phyloP scores from a whole-genome alignment of 2,329 filamentous ascomycete species.

The Cephalotrichum gorgonifer region DNA sequence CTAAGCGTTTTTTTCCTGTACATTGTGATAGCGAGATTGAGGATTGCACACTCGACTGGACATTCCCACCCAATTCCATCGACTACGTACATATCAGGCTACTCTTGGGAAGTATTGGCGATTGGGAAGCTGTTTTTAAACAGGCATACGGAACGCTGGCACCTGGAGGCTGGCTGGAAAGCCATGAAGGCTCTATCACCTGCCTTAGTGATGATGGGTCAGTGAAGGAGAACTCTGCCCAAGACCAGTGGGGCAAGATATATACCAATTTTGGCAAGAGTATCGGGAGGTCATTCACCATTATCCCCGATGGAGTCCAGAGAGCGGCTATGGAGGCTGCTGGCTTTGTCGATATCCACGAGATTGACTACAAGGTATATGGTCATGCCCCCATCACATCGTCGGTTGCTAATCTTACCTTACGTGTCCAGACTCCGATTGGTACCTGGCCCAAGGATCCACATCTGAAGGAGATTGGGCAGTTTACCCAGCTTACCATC shows the following conservation, averaged over 20 bases:
- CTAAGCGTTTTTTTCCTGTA: background rate
- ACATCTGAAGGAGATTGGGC: conserved; percentile 33
- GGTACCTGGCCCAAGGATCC: conserved; percentile 35
- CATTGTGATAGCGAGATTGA: conserved; percentile 43
- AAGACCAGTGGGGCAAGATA: conserved; percentile 22
- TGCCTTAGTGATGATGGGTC: conserved; percentile 14
- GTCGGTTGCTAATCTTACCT: conserved; percentile 10
- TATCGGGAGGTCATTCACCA: conserved; percentile 18
- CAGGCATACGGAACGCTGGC: conserved; percentile 37
- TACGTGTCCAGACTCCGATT: conserved; percentile 17
- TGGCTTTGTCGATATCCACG: conserved; percentile 28
- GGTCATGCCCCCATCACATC: too few species aligned
- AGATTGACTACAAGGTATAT: conserved; percentile 28
- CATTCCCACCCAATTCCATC: conserved; percentile 36
- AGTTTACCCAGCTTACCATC: conserved; percentile 22
- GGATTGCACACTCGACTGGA: conserved; percentile 42
- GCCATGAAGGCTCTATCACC: conserved; percentile 23
- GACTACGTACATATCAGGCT: conserved; percentile 53
- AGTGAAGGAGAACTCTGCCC: conserved; percentile 12
- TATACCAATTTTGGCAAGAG: conserved; percentile 21
- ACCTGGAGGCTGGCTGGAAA: conserved; percentile 31
- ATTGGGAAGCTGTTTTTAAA: conserved; percentile 42
- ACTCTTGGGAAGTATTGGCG: conserved; percentile 43
- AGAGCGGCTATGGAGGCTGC: conserved; percentile 17
- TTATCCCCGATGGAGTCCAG: conserved; percentile 20